Evolutionary conservation across 768 basidiomycete species (phyloP).

Genomic region (Serendipita sp.): DNA sequence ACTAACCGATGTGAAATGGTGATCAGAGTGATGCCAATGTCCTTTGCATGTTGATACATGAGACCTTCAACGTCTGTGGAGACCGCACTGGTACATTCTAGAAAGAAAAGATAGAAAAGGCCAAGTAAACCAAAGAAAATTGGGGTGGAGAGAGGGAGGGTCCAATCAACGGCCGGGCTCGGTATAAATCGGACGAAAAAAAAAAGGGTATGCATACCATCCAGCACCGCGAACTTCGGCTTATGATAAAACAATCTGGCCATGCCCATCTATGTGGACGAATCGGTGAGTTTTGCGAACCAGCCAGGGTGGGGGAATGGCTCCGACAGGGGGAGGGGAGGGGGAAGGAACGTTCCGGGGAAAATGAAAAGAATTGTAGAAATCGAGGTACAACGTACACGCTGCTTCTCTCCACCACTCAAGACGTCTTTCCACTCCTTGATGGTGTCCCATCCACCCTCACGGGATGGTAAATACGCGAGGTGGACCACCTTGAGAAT

Average conservation of each 20-base stretch:
- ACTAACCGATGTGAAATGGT: slow-evolving; percentile 76
- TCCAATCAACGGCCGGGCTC: too few relatives aligned
- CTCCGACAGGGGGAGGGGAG: background rate
- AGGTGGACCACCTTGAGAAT: slow-evolving; percentile 74
- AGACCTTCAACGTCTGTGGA: slow-evolving; percentile 90
- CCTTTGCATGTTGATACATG: slow-evolving; percentile 90
- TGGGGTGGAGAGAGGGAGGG: too few relatives aligned
- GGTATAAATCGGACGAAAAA: background rate
- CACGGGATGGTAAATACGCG: slow-evolving; percentile 68
- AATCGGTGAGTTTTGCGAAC: background rate
- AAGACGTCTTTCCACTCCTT: slow-evolving; percentile 88
- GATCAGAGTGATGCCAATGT: slow-evolving; percentile 77
- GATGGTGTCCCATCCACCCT: slow-evolving; percentile 78
- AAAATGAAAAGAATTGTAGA: background rate
- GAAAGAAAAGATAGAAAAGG: background rate
- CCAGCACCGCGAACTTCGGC: slow-evolving; percentile 70
- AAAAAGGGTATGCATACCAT: slow-evolving; percentile 37
- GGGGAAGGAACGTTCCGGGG: background rate
- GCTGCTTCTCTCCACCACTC: slow-evolving; percentile 93
- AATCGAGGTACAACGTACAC: slow-evolving; percentile 35
- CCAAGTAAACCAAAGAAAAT: slow-evolving; percentile 9
- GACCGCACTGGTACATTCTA: slow-evolving; percentile 91
- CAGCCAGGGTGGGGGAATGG: background rate
- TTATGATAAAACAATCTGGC: slow-evolving; percentile 84
- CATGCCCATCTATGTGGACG: slow-evolving; percentile 57